phyloP scores from a whole-genome alignment of 768 basidiomycete species.

The Trametes coccinea region DNA sequence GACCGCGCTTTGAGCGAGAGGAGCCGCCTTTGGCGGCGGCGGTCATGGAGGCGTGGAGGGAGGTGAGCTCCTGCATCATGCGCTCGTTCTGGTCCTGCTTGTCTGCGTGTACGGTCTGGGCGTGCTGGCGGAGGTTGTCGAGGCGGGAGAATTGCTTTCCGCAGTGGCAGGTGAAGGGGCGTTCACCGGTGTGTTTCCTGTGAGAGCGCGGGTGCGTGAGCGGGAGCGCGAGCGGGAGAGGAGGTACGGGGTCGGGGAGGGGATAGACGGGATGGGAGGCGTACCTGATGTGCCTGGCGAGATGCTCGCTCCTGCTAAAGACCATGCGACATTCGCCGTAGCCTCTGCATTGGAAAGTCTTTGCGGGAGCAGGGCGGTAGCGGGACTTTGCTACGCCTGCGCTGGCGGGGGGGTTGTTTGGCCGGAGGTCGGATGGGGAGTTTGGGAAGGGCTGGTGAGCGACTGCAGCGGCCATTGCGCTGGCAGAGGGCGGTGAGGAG shows the following conservation, averaged over 20 bases:
- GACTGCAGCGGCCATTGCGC: constrained; percentile 32
- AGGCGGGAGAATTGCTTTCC: constrained; percentile 93
- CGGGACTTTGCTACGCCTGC: constrained; percentile 45
- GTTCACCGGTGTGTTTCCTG: constrained; percentile 98
- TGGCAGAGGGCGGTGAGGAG: background rate
- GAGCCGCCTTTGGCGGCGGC: constrained; percentile 44
- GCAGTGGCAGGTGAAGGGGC: constrained; percentile 96
- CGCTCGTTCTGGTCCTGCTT: constrained; percentile 84
- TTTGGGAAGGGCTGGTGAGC: constrained; percentile 20
- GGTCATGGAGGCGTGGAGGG: constrained; percentile 81
- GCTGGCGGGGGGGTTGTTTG: constrained; percentile 8
- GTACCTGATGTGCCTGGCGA: constrained; percentile 93
- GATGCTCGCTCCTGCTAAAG: constrained; percentile 92
- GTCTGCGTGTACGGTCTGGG: constrained; percentile 96
- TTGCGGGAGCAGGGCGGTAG: constrained; percentile 82
- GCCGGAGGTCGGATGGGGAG: constrained; percentile 14
- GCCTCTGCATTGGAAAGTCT: constrained; percentile 94
- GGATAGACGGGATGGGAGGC: constrained; percentile 31
- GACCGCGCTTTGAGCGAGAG: constrained; percentile 41
- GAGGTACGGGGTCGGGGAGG: background rate
- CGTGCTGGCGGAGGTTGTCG: constrained; percentile 96
- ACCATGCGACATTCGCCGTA: constrained; percentile 97
- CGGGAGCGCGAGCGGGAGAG: background rate
- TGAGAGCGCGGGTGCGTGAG: constrained; percentile 25
- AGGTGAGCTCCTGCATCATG: constrained; percentile 89